Evolutionary conservation across 176 grass and related monocot genomes (phyloP).

Genomic region (Rhynchospora breviuscula): DNA sequence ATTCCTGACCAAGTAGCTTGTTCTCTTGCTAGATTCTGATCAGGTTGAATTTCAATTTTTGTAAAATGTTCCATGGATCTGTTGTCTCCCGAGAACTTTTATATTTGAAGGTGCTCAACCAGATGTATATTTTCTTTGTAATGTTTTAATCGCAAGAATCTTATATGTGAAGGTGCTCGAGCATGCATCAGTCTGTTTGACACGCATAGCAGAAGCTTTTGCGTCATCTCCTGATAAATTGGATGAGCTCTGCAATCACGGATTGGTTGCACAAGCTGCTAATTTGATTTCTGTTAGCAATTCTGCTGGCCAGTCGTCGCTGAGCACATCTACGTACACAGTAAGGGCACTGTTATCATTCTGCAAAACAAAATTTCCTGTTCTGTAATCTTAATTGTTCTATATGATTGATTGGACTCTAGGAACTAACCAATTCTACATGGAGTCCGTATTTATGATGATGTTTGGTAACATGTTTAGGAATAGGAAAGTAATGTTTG

Average conservation of each 20-base stretch:
- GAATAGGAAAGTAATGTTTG: not conserved
- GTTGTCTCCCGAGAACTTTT: not conserved
- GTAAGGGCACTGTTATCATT: slow-evolving; percentile 24
- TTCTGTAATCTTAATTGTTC: not conserved
- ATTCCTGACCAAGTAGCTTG: not conserved
- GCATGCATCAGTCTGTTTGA: slow-evolving; percentile 81
- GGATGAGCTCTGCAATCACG: slow-evolving; percentile 81
- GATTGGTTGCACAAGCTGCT: slow-evolving; percentile 77
- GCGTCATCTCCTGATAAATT: slow-evolving; percentile 61
- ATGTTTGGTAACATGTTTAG: not conserved
- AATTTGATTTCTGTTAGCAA: slow-evolving; percentile 64
- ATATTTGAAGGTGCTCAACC: too few species aligned
- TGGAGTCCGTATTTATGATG: not conserved
- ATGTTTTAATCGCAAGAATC: not conserved
- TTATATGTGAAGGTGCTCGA: slow-evolving; percentile 54
- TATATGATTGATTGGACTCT: not conserved
- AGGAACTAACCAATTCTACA: not conserved
- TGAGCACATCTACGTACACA: slow-evolving; percentile 83
- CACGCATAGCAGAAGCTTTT: slow-evolving; percentile 75
- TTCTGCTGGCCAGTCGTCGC: slow-evolving; percentile 54
- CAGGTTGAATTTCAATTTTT: not conserved
- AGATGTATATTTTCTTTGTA: not conserved
- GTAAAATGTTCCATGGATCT: slow-evolving; percentile 12
- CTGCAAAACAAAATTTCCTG: not conserved
- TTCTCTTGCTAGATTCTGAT: not conserved